These are phyloP conservation scores for Thermothielavioides terrestris DNA, from an alignment of 495 filamentous ascomycete genomes.

Conservation along the genomic window DNA sequence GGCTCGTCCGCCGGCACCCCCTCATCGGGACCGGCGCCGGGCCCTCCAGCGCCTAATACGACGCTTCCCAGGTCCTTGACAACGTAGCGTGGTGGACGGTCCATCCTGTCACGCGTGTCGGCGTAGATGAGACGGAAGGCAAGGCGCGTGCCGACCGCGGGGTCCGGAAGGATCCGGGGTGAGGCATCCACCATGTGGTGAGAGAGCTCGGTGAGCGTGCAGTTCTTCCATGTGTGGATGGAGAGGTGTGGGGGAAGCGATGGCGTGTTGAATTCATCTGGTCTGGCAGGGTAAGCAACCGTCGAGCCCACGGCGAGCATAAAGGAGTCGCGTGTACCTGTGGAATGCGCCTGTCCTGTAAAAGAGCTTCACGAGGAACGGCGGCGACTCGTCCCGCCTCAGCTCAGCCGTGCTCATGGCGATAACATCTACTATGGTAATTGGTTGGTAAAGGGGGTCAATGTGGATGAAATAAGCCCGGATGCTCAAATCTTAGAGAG, in stretches of 20 bases:
- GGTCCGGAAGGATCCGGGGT: constrained; percentile 54
- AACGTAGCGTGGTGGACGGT: constrained; percentile 52
- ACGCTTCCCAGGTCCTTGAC: constrained; percentile 73
- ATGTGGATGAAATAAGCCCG: no score
- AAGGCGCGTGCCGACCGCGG: constrained; percentile 70
- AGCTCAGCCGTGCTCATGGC: background rate
- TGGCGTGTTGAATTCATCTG: constrained; percentile 53
- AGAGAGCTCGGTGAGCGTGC: constrained; percentile 74
- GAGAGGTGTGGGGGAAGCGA: constrained; percentile 60
- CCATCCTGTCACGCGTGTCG: constrained; percentile 53
- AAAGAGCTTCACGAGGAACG: constrained; percentile 87
- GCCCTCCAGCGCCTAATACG: constrained; percentile 46
- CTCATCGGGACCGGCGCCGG: constrained; percentile 4
- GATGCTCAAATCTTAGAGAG: no score
- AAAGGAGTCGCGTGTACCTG: no score
- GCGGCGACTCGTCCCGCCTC: constrained; percentile 32
- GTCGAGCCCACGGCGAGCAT: no score
- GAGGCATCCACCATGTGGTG: constrained; percentile 44
- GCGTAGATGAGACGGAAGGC: constrained; percentile 82
- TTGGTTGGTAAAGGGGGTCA: background rate
- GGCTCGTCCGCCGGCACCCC: background rate
- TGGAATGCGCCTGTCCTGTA: constrained; percentile 68
- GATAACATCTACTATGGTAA: background rate
- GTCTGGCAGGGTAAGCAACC: constrained; percentile 31
- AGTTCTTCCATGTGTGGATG: constrained; percentile 83